These are phyloP conservation scores for Magnolia kwangsiensis DNA, from an alignment of 164 flowering plant species.

Conservation along the genomic window DNA sequence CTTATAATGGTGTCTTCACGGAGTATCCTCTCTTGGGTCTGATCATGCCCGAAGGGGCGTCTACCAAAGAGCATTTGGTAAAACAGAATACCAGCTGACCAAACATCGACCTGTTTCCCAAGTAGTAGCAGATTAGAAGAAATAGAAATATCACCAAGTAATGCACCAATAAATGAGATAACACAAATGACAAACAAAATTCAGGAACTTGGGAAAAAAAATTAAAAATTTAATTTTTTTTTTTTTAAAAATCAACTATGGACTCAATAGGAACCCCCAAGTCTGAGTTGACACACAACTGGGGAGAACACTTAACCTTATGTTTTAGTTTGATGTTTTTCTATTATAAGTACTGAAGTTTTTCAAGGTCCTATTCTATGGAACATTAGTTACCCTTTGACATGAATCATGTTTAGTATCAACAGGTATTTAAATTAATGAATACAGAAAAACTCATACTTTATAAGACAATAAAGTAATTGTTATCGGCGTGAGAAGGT, in stretches of 20 bases:
- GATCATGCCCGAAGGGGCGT: slow-evolving; percentile 98
- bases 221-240: too few relatives aligned
- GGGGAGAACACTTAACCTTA: too few relatives aligned
- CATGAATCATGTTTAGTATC: too few relatives aligned
- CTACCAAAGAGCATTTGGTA: slow-evolving; percentile 94
- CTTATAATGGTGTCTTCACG: slow-evolving; percentile 96
- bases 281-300: neutral
- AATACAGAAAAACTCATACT: too few relatives aligned
- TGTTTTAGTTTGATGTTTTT: too few relatives aligned
- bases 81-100: slow-evolving; percentile 94
- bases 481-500: too few relatives aligned
- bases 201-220: too few relatives aligned
- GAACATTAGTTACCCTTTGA: too few relatives aligned
- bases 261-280: neutral
- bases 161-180: neutral
- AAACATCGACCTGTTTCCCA: slow-evolving; percentile 85
- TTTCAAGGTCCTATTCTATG: too few relatives aligned
- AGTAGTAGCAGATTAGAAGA: slow-evolving; percentile 1
- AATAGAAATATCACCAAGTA: neutral
- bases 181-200: neutral
- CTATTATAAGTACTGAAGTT: too few relatives aligned
- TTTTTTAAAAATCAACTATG: neutral
- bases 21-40: slow-evolving; percentile 87
- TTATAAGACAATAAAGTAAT: too few relatives aligned
- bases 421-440: too few relatives aligned